Evolutionary conservation across 1,139 yeast species (phyloP), one percentile per base, ranked within the genome.

Genomic region (Neolecta irregularis): DNA sequence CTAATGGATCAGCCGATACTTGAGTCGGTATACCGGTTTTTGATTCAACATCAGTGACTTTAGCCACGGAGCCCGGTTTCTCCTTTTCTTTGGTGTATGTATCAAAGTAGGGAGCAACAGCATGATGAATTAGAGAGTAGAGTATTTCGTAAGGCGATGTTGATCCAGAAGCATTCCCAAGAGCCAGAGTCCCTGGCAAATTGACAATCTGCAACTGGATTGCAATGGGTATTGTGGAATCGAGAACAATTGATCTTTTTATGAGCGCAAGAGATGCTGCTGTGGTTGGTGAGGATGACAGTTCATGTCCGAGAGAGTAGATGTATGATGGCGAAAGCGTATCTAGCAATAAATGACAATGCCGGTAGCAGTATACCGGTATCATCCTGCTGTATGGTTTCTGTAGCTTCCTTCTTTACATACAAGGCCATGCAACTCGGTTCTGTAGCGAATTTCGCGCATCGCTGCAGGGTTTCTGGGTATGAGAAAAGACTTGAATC

Each of bases 81-180:
- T 22, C 41, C 23, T 36, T 36, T 8, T 40, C 43, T 3, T 41
- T 38, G 8, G 50, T 34, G 4, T 62, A 46, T 3, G 64, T 56
- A 30, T 69, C 71, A 43, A 72, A 67, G 42, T 66, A 67, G 1
- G 73, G 69, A 1, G 65, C 61, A 17, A 72, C 56, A 11, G 74
- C 76, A 20, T 59, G 57, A 39, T 64, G 69, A 20, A 81, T 54
- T 30, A 81, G 56, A 0, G 70, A 58, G 45, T 72, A 62, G n/a
- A 81, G 49, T 22, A 65, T 64, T 38, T 75, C 79, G 44, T 67
- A 69, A 4, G 71, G 51, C 19, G 45, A 42, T 9, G 44, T 34
- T 11, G 41, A 25, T 35, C 12, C 30, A 25, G 24, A 24, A 32
- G 45, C 11, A 17, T 25, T 15, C 11, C 21, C 24, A 6, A 16